Percentiles rank a stretch among this genome's conserved stretches.
These are phyloP conservation scores for Phoma sp. DNA, from an alignment of 2,329 filamentous ascomycete species.

Conservation along the genomic window DNA sequence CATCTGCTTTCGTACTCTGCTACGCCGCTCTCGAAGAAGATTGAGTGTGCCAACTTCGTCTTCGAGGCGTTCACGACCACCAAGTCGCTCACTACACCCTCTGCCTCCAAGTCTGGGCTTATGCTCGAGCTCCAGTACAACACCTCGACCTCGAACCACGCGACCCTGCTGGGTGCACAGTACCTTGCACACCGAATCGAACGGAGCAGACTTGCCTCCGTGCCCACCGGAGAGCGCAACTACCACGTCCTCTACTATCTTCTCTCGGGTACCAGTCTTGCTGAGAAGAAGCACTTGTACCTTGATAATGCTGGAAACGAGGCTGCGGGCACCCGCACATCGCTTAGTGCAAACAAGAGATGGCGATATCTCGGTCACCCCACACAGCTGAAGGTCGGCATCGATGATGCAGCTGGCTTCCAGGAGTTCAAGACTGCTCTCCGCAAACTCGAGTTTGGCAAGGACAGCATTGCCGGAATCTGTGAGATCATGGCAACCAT, in stretches of 20 bases:
- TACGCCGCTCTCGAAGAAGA: constrained; percentile 89
- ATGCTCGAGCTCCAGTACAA: constrained; percentile 98
- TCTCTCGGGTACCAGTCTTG: constrained; percentile 85
- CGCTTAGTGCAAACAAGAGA: constrained; percentile 70
- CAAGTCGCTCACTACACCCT: constrained; percentile 93
- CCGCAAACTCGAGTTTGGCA: constrained; percentile 90
- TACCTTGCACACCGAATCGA: constrained; percentile 92
- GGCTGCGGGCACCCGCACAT: constrained; percentile 59
- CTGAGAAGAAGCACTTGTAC: constrained; percentile 86
- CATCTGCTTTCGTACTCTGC: constrained; percentile 87
- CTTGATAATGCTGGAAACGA: constrained; percentile 61
- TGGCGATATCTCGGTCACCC: constrained; percentile 98
- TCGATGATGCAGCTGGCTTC: constrained; percentile 95
- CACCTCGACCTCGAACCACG: constrained; percentile 80
- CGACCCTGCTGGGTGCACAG: constrained; percentile 90
- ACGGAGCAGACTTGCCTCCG: constrained; percentile 85
- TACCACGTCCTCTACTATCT: constrained; percentile 98
- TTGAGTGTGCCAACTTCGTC: constrained; percentile 91
- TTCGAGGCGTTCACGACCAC: constrained; percentile 97
- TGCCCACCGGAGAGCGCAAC: constrained; percentile 94
- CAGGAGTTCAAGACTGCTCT: constrained; percentile 97
- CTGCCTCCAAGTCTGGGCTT: constrained; percentile 91
- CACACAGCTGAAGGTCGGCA: constrained; percentile 94
- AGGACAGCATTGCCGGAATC: constrained; percentile 93
- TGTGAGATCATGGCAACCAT: constrained; percentile 94